phyloP scores from a whole-genome alignment of 2,329 filamentous ascomycete species.

The Cladosporium sphaerospermum region DNA sequence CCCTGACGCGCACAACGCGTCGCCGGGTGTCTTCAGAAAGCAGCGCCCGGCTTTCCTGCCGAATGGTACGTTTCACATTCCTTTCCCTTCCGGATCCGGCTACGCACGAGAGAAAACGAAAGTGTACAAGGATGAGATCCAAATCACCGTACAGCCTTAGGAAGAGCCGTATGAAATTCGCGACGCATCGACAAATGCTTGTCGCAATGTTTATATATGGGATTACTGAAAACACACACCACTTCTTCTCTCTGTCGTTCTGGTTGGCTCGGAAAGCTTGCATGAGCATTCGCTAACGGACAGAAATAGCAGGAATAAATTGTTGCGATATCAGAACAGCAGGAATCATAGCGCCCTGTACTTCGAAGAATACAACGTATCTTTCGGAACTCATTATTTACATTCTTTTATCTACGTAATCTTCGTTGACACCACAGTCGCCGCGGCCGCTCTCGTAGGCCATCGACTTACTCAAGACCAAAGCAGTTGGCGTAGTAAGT shows the following conservation, averaged over 20 bases:
- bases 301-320: too few species aligned
- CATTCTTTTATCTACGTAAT: too few species aligned
- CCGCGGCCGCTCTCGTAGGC: too few species aligned
- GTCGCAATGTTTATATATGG: conserved; percentile 46
- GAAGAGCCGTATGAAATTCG: conserved; percentile 49
- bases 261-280: too few species aligned
- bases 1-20: conserved; percentile 1
- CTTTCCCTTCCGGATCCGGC: neutral
- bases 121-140: conserved; percentile 31
- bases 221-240: conserved; percentile 32
- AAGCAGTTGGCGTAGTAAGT: conserved; percentile 71
- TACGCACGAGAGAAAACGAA: neutral
- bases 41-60: neutral
- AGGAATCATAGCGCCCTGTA: too few species aligned
- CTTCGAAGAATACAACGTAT: too few species aligned
- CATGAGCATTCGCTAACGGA: too few species aligned
- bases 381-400: too few species aligned
- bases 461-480: conserved; percentile 24
- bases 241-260: neutral
- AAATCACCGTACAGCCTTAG: conserved; percentile 35
- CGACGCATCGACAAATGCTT: conserved; percentile 44
- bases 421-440: too few species aligned
- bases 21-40: neutral
- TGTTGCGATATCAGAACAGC: too few species aligned
- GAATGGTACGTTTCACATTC: conserved; percentile 11